Evolutionary conservation across 495 filamentous ascomycete genomes (phyloP).

Genomic region (Trichocladium antarcticum): DNA sequence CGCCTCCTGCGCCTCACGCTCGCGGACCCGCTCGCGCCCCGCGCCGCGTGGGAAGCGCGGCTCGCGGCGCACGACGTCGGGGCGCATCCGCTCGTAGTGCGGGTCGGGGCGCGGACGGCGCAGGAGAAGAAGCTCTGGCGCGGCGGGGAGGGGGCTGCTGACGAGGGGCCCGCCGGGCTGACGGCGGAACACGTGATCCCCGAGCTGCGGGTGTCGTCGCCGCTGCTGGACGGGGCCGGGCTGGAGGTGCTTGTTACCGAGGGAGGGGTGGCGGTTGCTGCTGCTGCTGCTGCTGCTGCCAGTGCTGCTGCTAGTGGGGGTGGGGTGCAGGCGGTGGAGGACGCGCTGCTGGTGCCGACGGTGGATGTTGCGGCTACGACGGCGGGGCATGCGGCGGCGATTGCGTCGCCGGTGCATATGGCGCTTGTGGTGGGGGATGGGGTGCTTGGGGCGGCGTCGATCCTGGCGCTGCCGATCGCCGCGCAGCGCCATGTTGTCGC

Average conservation of each 20-base stretch:
- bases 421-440: slow-evolving; percentile 65
- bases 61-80: slow-evolving; percentile 40
- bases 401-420: slow-evolving; percentile 79
- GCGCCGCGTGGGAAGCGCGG: slow-evolving; percentile 59
- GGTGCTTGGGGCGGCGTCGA: slow-evolving; percentile 32
- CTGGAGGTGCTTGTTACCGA: slow-evolving; percentile 69
- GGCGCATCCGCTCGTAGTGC: slow-evolving; percentile 37
- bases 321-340: too few species aligned
- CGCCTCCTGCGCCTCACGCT: slow-evolving; percentile 60
- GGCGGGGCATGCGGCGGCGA: slow-evolving; percentile 47
- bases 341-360: slow-evolving; percentile 59
- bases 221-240: slow-evolving; percentile 52
- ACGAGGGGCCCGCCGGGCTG: slow-evolving; percentile 7
- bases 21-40: slow-evolving; percentile 59
- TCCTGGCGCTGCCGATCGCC: slow-evolving; percentile 29
- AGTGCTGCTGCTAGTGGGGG: slow-evolving; percentile 21
- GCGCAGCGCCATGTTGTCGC: slow-evolving; percentile 27
- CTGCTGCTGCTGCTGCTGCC: slow-evolving; percentile 13
- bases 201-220: slow-evolving; percentile 51
- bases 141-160: too few species aligned
- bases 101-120: slow-evolving; percentile 20
- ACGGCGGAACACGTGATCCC: slow-evolving; percentile 30
- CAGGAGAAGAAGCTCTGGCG: slow-evolving; percentile 7
- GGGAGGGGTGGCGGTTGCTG: slow-evolving; percentile 33
- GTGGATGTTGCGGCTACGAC: slow-evolving; percentile 55